Evolutionary conservation across 2,329 filamentous ascomycete species (phyloP), one percentile per base, ranked within the genome.

Genomic region (Penicillium frequentans): DNA sequence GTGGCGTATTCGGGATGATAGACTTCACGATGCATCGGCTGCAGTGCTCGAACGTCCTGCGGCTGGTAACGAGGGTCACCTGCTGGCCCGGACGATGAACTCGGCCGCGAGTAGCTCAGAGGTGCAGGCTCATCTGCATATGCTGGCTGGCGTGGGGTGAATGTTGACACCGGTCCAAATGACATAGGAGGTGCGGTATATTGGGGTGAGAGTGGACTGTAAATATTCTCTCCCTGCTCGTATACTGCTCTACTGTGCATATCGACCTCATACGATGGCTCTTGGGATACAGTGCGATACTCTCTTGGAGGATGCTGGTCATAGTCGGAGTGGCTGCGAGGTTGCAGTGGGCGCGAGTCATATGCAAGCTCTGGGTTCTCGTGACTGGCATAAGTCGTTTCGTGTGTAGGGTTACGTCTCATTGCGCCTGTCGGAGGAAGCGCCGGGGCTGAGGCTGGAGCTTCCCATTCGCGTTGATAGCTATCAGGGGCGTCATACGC

Each of bases 1-100:
- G 75, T 72, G 11, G 73, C 73, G 59, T 78, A 75, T 54, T 75
- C 68, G 16, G 67, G 63, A 53, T 73, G 72, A 52, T 74, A 75
- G 42, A 62, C 59, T 7, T 69, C 70, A 13, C 58, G 63, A 27
- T 62, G 66, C 5, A 61, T 52, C n/a, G 64, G 61, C 19, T 67
- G 71, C 21, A 68, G 59, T 10, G 65, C 63, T 24, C 64, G 68
- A 19, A 55, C 59, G 8, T 59, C 67, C 53, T 67, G 72, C 48
- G 60, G 56, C 16, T 62, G 66, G 56, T 70, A 67, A 33, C 64
- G 61, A n/a, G 27, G 52, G 19, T 67, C 65, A 47, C 70, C 66
- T 11, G 54, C 47, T 14, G 56, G 55, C 3, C 48, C 60, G 11
- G 57, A 60, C 7, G 55, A 65, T 11, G 65, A 58, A 31, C 39